Evolutionary conservation across 2,329 filamentous ascomycete genomes (phyloP).

Genomic region (Colletotrichum lentis): DNA sequence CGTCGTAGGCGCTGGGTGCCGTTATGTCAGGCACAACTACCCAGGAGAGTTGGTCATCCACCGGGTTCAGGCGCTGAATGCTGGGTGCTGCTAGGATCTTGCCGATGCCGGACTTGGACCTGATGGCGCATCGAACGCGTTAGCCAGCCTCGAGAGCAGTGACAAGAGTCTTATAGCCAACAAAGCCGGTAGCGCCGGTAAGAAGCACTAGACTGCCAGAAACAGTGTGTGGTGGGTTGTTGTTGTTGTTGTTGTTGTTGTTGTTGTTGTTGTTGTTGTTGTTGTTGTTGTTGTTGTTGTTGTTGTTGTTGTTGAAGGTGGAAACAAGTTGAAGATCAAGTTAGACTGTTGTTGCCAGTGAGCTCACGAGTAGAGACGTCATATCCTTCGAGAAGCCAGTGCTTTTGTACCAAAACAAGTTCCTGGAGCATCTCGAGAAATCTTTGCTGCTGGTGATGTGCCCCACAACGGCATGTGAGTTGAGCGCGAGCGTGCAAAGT

Average conservation of each 20-base stretch:
- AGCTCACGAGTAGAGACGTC: no score
- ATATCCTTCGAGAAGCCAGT: not conserved
- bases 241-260: no score
- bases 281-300: no score
- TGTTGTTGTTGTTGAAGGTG: not conserved
- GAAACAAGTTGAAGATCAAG: not conserved
- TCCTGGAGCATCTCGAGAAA: not conserved
- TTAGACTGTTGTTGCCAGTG: no score
- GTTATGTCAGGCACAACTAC: constrained; percentile 50
- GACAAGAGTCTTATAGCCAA: constrained; percentile 44
- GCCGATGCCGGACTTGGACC: constrained; percentile 38
- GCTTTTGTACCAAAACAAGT: not conserved
- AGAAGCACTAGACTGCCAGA: constrained; percentile 31
- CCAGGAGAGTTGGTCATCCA: constrained; percentile 39
- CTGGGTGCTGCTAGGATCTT: constrained; percentile 22
- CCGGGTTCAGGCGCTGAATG: constrained; percentile 33
- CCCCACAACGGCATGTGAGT: not conserved
- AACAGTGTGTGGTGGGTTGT: not conserved
- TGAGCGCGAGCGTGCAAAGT: not conserved
- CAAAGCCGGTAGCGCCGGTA: constrained; percentile 46
- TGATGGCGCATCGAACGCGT: constrained; percentile 44
- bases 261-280: no score
- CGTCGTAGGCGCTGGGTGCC: constrained; percentile 49
- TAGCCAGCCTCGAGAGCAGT: constrained; percentile 42
- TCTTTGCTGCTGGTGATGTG: not conserved